Conservation (phyloP, 441 rosid genomes). For the Eutrema salsugineum region DNA sequence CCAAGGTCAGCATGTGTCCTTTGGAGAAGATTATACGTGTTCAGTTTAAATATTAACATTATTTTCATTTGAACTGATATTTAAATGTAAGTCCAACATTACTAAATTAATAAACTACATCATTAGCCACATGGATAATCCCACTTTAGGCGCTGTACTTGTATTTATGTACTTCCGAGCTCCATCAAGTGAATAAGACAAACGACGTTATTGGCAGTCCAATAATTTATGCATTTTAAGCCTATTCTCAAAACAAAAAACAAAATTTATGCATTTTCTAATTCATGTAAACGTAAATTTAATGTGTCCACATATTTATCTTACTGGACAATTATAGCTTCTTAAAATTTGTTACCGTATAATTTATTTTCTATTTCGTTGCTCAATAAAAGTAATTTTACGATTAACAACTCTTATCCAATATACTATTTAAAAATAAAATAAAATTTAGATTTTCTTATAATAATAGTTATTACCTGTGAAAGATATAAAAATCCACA, state of each 20-base stretch:
- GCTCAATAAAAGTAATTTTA: not conserved
- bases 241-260: too few relatives aligned
- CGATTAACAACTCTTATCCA: too few relatives aligned
- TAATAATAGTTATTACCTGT: too few relatives aligned
- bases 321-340: not conserved
- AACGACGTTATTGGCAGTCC: slow-evolving; percentile 20
- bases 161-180: slow-evolving; percentile 32
- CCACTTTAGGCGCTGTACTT: slow-evolving; percentile 38
- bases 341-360: not conserved
- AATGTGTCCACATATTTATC: not conserved
- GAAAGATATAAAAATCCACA: too few relatives aligned
- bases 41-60: slow-evolving; percentile 4
- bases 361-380: not conserved
- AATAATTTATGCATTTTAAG: not conserved
- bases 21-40: slow-evolving; percentile 33
- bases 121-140: slow-evolving; percentile 40
- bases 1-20: slow-evolving; percentile 28
- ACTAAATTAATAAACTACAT: slow-evolving; percentile 26
- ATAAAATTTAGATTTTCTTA: too few relatives aligned
- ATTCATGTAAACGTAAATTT: not conserved
- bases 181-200: slow-evolving; percentile 35
- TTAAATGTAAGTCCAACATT: slow-evolving; percentile 27
- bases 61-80: not conserved
- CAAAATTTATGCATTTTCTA: not conserved
- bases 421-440: too few relatives aligned